Base-by-base conservation (phyloP, 176 grass and related monocot species). In the Triticum dicoccoides region DNA sequence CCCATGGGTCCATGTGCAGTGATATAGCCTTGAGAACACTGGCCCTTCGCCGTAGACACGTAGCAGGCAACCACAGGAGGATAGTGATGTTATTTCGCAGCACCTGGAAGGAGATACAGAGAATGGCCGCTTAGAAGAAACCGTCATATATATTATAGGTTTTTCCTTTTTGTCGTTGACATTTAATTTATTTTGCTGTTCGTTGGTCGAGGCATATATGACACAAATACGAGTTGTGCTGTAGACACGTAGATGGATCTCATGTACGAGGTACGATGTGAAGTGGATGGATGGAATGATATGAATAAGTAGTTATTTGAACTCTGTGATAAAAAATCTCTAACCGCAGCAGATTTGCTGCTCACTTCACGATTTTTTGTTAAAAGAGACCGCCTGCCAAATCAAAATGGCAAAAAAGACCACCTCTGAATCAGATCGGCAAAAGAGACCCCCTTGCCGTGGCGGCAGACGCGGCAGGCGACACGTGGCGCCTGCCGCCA, bases 1-100 rank as follows among this genome's bases (percentile, higher is more conserved):
- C 72, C 79, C 61, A 29, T 29, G 69, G 63, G 69, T 85, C 66
- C 51, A 76, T 84, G 85, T 84, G 81, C 85, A 77, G 82, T 80
- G 49, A 85, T 61, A 54, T 86, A 75, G 24, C 61, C 77, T 77
- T 77, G 27, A 81, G 69, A 85, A 66, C 76, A 61, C 66, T 23
- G 85, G 49, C 80, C 83, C 41, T 87, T 90, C 34, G 18, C 45
- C 35, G 68, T 61, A 76, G 66, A 69, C 49, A 76, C 21, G 49
- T 81, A 70, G 49, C 73, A 33, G 69, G 69, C 70, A 77, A 18
- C 38, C 69, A 85, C 29, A 81, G 38, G 79, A 34, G 17, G 35
- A 6, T 76, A 44, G 38, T 81, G 11, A 33, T 51, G 51, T 69
- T 78, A 77, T 69, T 71, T 90, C 84, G 81, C 81, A 84, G 61